Evolutionary conservation across 2,329 filamentous ascomycete species (phyloP), one percentile per base, ranked within the genome.

Genomic region (Didymella sp.): DNA sequence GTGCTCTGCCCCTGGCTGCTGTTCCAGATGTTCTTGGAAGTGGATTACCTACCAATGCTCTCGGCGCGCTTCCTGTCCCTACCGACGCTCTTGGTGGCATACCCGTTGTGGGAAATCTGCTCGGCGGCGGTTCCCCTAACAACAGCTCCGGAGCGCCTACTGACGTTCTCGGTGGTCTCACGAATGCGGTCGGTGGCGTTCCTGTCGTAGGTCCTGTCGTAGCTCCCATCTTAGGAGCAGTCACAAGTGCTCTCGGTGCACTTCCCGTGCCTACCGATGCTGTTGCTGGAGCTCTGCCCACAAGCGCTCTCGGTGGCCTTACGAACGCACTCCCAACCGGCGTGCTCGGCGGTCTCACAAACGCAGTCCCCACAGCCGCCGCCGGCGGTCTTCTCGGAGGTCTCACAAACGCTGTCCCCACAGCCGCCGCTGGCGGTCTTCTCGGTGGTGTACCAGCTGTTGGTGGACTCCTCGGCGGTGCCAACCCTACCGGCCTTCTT

Each of bases 341-440:
- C 11, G 15, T 37, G 11, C 22, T 40, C 11, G 49, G 40, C 13
- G 31, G 21, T n/a, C 22, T 27, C 17, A 33, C 43, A 3, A 28
- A 12, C 30, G 30, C 13, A 12, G 6, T 31, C 6, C 47, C 38
- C 22, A 33, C 33, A 13, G 38, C 40, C n/a, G 37, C 17, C 6
- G 38, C 52, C 2, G 51, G 48, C 15, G 48, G 22, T 5, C 45
- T 55, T 12, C 44, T 55, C 3, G 45, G 40, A 44, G 40, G 38
- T 8, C 17, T 22, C 5, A 44, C 44, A 11, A 42, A n/a, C 30
- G 51, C 37, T 19, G 11, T 38, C 4, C 51, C 51, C 8, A 38
- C 35, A 38, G 35, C 35, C 22, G 22, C 51, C 5, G 43, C 43
- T 4, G 30, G 25, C 1, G 46, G 35, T 13, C 46, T 49, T 12